phyloP scores from a whole-genome alignment of 2,329 filamentous ascomycete genomes.

The Byssoonygena ceratinophila region DNA sequence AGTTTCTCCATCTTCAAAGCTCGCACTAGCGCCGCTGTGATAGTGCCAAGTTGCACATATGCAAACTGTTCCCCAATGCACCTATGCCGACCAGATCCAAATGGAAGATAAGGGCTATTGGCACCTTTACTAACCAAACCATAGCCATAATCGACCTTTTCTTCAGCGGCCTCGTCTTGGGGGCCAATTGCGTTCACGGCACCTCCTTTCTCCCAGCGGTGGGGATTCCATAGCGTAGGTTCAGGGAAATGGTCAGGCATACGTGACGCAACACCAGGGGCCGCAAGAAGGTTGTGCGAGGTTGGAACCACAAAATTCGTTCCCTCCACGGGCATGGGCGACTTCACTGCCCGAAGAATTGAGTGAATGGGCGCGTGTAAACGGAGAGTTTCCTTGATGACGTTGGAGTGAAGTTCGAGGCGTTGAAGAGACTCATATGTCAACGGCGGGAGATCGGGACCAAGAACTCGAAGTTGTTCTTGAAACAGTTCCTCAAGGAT shows the following conservation, averaged over 20 bases:
- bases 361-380: constrained; percentile 90
- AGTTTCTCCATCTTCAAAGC: constrained; percentile 69
- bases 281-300: constrained; percentile 69
- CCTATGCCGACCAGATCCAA: constrained; percentile 82
- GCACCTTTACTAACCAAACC: constrained; percentile 86
- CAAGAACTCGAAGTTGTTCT: constrained; percentile 67
- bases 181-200: constrained; percentile 32
- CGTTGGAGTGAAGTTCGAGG: constrained; percentile 69
- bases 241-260: constrained; percentile 70
- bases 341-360: constrained; percentile 85
- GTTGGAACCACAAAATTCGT: constrained; percentile 75
- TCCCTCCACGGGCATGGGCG: constrained; percentile 70
- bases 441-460: constrained; percentile 62
- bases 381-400: constrained; percentile 85
- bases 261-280: constrained; percentile 68
- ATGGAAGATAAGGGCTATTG: constrained; percentile 81
- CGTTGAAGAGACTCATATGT: constrained; percentile 67
- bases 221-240: constrained; percentile 74
- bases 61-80: constrained; percentile 98
- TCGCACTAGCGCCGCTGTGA: constrained; percentile 65
- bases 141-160: constrained; percentile 87
- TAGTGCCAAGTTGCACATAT: constrained; percentile 81
- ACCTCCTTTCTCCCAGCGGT: constrained; percentile 67
- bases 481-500: constrained; percentile 70
- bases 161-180: constrained; percentile 48